Conservation (phyloP, 75 land plant species). For the Pinus tabuliformis region DNA sequence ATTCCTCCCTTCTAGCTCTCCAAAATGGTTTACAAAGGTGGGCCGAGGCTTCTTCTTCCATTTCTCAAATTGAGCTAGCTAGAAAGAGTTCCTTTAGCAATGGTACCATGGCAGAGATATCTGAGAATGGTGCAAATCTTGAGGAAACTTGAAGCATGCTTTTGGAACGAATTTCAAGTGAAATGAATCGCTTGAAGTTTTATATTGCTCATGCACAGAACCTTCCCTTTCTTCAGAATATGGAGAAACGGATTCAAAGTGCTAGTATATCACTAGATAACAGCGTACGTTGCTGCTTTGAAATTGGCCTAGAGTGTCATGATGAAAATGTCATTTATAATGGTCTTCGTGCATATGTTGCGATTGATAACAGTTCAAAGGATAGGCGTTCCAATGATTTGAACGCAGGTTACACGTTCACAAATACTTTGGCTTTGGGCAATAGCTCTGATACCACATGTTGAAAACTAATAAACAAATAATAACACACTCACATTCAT, state of each 20-base stretch:
- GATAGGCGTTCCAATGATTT: too few relatives aligned
- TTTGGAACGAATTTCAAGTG: constrained; percentile 97
- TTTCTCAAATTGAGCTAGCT: constrained; percentile 17
- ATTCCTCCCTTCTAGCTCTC: too few relatives aligned
- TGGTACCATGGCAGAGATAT: constrained; percentile 35
- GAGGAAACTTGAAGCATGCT: constrained; percentile 95
- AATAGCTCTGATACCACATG: too few relatives aligned
- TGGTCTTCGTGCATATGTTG: constrained; percentile 98
- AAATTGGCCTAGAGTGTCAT: constrained; percentile 64
- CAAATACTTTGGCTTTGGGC: too few relatives aligned
- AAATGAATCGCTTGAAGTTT: constrained; percentile 97
- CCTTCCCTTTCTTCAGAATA: constrained; percentile 87
- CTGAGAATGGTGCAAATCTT: constrained; percentile 60
- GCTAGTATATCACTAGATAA: constrained; percentile 67
- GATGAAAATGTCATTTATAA: constrained; percentile 83
- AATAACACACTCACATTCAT: too few relatives aligned
- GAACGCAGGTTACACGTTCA: too few relatives aligned
- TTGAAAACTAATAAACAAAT: too few relatives aligned
- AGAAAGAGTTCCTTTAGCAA: constrained; percentile 40
- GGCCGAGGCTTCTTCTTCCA: too few relatives aligned
- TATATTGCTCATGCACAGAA: constrained; percentile 86
- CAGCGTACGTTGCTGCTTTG: constrained; percentile 82
- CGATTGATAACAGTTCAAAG: constrained; percentile 94
- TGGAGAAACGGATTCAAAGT: constrained; percentile 83
- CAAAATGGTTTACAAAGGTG: too few relatives aligned